Percentiles rank a stretch among this genome's conserved stretches.
phyloP scores from a whole-genome alignment of 1,284 basidiomycete genomes.

The Ganoderma leucocontextum region DNA sequence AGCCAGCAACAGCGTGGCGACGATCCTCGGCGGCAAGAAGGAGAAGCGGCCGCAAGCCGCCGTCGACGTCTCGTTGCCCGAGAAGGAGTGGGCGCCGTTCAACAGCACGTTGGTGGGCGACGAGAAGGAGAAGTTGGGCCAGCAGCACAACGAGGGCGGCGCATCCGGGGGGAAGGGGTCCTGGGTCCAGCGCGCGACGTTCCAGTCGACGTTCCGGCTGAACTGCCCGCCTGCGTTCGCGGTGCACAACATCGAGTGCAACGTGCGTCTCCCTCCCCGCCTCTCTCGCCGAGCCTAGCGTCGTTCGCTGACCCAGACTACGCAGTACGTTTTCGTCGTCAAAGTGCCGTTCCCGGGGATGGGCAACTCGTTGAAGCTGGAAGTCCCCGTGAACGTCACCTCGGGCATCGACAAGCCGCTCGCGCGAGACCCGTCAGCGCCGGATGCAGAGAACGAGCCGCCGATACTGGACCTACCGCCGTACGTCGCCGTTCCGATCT shows the following conservation, averaged over 20 bases:
- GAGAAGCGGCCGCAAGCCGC: background rate
- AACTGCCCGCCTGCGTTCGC: conserved; percentile 25
- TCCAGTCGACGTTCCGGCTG: conserved; percentile 20
- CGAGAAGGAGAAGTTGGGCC: background rate
- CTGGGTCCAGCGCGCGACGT: conserved; percentile 22
- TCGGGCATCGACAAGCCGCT: conserved; percentile 24
- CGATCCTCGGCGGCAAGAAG: background rate
- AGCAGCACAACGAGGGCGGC: background rate
- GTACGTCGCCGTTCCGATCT: background rate
- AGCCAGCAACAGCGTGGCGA: background rate
- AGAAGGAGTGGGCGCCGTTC: conserved; percentile 13
- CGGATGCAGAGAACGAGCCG: background rate
- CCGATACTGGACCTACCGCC: conserved; percentile 17
- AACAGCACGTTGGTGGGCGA: background rate
- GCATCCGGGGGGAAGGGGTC: conserved; percentile 7
- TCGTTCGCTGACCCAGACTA: too few species aligned
- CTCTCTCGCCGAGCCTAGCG: background rate
- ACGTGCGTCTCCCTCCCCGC: conserved; percentile 6
- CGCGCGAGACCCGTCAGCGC: background rate
- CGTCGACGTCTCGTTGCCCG: background rate
- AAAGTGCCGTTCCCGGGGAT: conserved; percentile 31
- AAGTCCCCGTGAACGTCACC: conserved; percentile 22
- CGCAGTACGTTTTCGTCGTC: conserved; percentile 20
- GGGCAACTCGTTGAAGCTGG: conserved; percentile 21
- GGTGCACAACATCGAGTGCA: conserved; percentile 15